Evolutionary conservation across 139 green algal genomes (phyloP).

Genomic region (Coelastrella sp.): DNA sequence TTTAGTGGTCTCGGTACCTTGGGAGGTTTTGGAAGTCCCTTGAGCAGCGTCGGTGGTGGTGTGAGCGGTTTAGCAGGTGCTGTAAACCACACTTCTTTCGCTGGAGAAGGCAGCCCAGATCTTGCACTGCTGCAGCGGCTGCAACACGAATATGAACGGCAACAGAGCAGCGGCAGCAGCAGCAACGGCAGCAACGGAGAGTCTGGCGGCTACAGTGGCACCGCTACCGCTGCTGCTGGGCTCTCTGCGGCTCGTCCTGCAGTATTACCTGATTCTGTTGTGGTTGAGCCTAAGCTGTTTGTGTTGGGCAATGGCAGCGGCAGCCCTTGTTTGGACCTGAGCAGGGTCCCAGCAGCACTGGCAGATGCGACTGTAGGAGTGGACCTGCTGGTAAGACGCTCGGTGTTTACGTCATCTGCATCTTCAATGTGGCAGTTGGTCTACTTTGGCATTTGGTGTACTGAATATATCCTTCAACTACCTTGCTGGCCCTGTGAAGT

Average conservation of each 20-base stretch:
- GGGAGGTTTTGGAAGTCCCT: conserved; percentile 26
- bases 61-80: neutral
- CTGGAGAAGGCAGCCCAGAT: neutral
- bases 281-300: conserved; percentile 72
- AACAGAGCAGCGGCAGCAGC: conserved; percentile 6
- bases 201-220: neutral
- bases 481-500: neutral
- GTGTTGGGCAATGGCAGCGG: conserved; percentile 88
- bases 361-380: conserved; percentile 80
- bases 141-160: neutral
- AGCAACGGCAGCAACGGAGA: neutral
- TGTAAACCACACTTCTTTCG: neutral
- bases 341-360: conserved; percentile 77
- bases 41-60: neutral
- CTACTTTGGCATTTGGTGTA: too few species aligned
- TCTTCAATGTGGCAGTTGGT: too few species aligned
- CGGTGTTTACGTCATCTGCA: too few species aligned
- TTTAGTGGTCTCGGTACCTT: conserved; percentile 21
- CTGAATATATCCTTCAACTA: neutral
- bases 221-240: neutral
- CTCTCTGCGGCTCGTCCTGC: neutral
- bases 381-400: conserved; percentile 81
- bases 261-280: neutral
- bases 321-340: conserved; percentile 95
- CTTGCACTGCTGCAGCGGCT: conserved; percentile 1